Evolutionary conservation across 2,329 filamentous ascomycete genomes (phyloP), one percentile per base, ranked within the genome.

Genomic region (Trichoderma arundinaceum): DNA sequence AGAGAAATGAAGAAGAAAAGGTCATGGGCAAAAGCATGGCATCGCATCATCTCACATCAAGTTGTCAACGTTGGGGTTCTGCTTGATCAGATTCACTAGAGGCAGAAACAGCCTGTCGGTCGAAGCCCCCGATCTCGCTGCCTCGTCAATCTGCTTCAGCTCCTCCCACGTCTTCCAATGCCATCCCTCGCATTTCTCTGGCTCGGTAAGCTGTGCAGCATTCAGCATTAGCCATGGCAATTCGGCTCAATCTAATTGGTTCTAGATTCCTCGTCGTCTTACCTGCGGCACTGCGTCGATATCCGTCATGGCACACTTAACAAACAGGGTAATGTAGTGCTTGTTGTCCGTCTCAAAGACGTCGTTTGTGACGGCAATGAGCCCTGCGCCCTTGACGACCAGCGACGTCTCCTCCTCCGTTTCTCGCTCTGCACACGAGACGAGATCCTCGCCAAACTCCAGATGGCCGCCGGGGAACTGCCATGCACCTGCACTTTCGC

Each of bases 301-400:
- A 32, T 86, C 81, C 0, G 77, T 72, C 69, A 86, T 78, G 51
- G 76, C 77, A 48, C 85, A 87, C 0, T 79, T 78, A 68, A 92
- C 84, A 69, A 91, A 93, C 2, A 92, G 75, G 0, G 91, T 94
- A 58, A 92, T 81, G 72, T 94, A 94, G 73, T 94, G 91, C 75
- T 88, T 91, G 0, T 76, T 77, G n/a, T 84, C 82, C 0, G 73
- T 72, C 1, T 76, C 72, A 73, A 92, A 91, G 0, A 90, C 73
- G 70, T 89, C 87, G 72, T 93, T 92, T 5, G 89, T 92, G 0
- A 86, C 83, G 0, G 83, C 85, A 0, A 89, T 69, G 44, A 90
- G 82, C 52, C 79, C 80, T 41, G 85, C 56, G 7, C 83, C 80
- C 1, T 75, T 78, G 1, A 92, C 80, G 0, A 76, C 71, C 0